phyloP scores from a whole-genome alignment of 129 eudicot genomes.

The Silybum marianum region DNA sequence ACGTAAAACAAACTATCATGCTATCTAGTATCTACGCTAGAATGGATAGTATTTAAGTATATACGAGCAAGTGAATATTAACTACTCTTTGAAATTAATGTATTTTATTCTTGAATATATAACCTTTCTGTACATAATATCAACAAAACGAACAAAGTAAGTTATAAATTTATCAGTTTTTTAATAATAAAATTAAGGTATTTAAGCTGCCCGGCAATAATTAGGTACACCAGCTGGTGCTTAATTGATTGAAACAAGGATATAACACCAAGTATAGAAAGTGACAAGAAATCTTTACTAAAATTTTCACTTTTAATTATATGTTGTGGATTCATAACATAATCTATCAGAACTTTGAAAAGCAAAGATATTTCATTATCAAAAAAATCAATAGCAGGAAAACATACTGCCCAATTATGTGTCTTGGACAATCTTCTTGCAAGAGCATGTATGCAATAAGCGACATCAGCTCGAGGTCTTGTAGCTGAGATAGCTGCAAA shows the following conservation, averaged over 20 bases:
- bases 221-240: neutral
- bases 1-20: slow-evolving; percentile 12
- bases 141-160: neutral
- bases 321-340: slow-evolving; percentile 3
- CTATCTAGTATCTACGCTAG: slow-evolving; percentile 7
- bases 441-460: slow-evolving; percentile 97
- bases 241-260: neutral
- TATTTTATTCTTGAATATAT: neutral
- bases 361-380: neutral
- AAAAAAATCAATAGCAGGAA: slow-evolving; percentile 18
- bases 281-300: neutral
- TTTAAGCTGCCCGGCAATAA: neutral
- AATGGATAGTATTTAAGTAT: neutral
- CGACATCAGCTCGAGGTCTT: slow-evolving; percentile 97
- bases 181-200: neutral
- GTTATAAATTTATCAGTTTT: neutral
- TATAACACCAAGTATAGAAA: slow-evolving; percentile 19
- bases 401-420: slow-evolving; percentile 92
- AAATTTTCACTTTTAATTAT: neutral
- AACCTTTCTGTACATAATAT: neutral
- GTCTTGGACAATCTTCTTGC: slow-evolving; percentile 92
- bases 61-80: neutral
- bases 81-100: slow-evolving; percentile 2
- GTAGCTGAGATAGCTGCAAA: slow-evolving; percentile 92
- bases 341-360: neutral